phyloP scores from a whole-genome alignment of 2,329 filamentous ascomycete species.

The Myriosclerotinia scirpicola region DNA sequence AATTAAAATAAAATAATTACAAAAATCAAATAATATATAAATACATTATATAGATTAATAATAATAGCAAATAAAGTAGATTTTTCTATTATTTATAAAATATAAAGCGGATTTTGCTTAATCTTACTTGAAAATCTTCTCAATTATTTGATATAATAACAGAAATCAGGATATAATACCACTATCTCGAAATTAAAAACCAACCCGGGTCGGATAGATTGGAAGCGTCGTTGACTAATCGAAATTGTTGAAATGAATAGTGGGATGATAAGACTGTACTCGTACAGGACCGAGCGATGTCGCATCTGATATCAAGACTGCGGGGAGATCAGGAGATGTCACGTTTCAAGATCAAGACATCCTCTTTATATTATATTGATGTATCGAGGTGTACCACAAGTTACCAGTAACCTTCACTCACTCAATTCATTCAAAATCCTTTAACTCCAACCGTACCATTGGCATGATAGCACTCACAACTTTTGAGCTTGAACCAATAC shows the following conservation, averaged over 20 bases:
- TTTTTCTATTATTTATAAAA: no score
- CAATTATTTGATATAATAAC: not conserved
- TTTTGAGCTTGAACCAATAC: not conserved
- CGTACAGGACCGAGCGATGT: not conserved
- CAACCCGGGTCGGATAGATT: not conserved
- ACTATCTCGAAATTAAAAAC: not conserved
- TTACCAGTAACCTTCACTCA: not conserved
- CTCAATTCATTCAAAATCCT: not conserved
- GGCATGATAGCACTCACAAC: not conserved
- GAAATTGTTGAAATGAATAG: not conserved
- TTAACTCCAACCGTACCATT: not conserved
- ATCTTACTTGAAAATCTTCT: not conserved
- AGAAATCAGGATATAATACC: not conserved
- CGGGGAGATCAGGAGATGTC: slow-evolving; percentile 11
- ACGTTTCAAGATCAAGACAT: not conserved
- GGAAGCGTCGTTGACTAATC: no score
- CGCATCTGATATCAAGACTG: not conserved
- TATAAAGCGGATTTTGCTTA: no score
- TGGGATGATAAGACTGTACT: slow-evolving; percentile 4
- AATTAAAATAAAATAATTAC: no score
- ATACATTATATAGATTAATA: no score
- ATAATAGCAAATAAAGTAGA: no score
- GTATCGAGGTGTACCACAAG: not conserved
- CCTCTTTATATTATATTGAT: not conserved
- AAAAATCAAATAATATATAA: no score